Conservation (phyloP, 116 monocot genomes). For the Thalassia testudinum region DNA sequence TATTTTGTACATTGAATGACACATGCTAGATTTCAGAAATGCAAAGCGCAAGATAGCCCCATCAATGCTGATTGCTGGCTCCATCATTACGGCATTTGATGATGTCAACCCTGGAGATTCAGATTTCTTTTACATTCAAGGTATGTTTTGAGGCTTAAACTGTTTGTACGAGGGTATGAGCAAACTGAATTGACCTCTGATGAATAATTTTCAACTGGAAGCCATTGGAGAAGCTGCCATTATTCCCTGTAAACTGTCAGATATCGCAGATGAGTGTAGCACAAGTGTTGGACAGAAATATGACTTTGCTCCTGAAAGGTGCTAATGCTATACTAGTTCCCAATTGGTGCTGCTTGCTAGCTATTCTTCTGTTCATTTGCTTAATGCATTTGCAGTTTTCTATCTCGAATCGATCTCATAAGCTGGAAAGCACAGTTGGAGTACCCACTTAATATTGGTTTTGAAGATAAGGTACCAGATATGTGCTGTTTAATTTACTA, state of each 20-base stretch:
- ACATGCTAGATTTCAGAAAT: constrained; percentile 20
- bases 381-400: constrained; percentile 2
- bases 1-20: too few relatives aligned
- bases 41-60: constrained; percentile 51
- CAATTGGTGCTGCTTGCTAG: background rate
- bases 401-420: constrained; percentile 64
- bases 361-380: background rate
- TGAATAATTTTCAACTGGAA: constrained; percentile 18
- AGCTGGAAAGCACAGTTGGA: constrained; percentile 76
- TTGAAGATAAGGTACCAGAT: constrained; percentile 48
- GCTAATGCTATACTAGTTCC: background rate
- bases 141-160: constrained; percentile 15
- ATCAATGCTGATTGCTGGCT: constrained; percentile 18
- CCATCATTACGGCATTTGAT: constrained; percentile 54
- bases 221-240: constrained; percentile 85
- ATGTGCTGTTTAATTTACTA: background rate
- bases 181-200: background rate
- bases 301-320: constrained; percentile 75
- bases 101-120: constrained; percentile 56
- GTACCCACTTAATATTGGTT: constrained; percentile 26
- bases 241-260: constrained; percentile 49
- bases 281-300: constrained; percentile 8
- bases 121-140: constrained; percentile 81
- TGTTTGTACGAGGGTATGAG: background rate
- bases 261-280: constrained; percentile 2